A percentile compares a stretch with the other conserved stretches of the same genome.
phyloP scores from a whole-genome alignment of 2,329 filamentous ascomycete genomes.

The Clarireedia homoeocarpa region DNA sequence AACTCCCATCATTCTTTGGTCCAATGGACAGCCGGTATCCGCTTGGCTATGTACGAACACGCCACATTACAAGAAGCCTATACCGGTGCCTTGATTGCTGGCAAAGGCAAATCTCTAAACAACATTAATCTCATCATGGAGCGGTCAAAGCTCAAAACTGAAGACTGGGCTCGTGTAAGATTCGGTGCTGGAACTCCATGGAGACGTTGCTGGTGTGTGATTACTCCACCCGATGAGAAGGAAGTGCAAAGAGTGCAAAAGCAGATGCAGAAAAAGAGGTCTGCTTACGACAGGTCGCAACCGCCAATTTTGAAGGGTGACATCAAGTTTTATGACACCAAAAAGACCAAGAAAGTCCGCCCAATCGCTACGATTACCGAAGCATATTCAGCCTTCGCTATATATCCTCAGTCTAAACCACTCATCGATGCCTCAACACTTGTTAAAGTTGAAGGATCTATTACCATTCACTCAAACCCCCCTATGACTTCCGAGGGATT shows the following conservation, averaged over 20 bases:
- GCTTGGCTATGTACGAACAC: conserved; percentile 90
- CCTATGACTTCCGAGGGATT: conserved; percentile 81
- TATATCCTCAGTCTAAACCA: conserved; percentile 91
- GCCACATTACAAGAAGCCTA: conserved; percentile 92
- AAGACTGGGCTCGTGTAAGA: conserved; percentile 90
- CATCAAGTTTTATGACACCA: conserved; percentile 90
- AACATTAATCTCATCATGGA: conserved; percentile 88
- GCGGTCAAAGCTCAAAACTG: conserved; percentile 64
- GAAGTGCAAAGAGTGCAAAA: conserved; percentile 80
- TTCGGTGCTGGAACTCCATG: conserved; percentile 95
- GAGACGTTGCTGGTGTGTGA: conserved; percentile 95
- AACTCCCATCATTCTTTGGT: conserved; percentile 88
- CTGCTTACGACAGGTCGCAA: conserved; percentile 69
- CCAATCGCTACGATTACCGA: conserved; percentile 90
- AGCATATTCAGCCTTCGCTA: conserved; percentile 85
- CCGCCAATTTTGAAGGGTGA: conserved; percentile 68
- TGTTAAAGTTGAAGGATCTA: conserved; percentile 85
- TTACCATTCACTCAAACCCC: conserved; percentile 76
- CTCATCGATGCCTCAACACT: conserved; percentile 91
- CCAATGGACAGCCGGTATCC: conserved; percentile 93
- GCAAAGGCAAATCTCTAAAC: conserved; percentile 83
- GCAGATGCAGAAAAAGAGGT: conserved; percentile 70
- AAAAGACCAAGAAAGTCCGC: conserved; percentile 80
- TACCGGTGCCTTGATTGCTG: conserved; percentile 89
- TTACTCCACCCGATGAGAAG: conserved; percentile 89